Base-by-base conservation (phyloP, 2,329 filamentous ascomycete species). In the Periconia sp. region DNA sequence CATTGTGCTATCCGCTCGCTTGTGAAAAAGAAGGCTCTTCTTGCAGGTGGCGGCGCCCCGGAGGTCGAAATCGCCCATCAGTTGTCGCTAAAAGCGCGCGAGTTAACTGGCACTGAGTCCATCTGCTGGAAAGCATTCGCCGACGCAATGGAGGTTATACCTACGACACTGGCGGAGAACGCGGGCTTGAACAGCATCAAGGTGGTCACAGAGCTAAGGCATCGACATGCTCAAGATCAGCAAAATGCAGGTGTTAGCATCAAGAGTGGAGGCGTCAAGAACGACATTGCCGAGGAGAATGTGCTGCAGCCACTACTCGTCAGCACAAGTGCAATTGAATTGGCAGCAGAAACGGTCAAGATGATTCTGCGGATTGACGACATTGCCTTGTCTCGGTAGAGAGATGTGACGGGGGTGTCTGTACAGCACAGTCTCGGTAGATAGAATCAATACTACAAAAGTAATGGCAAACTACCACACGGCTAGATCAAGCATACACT, bases 81-180 rank as follows among this genome's bases (percentile, higher is more conserved):
- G 64, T 82, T 99, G 23, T 84, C 87, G 43, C 87, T 89, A 73
- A 87, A 89, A 66, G 84, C 92, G 7, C 88, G 92, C 56, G 85
- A 86, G 61, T 79, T 96, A 48, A 86, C 86, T 1, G 95, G 95
- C 48, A 96, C 94, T 4, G 94, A 99, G 72, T 85, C 91, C 26
- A 96, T 97, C 66, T 99, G 94, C 83, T 99, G 90, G 89, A 97
- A 96, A 77, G 92, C 92, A 1, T 99, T 99, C 66, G 94, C 95
- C 2, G 92, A 99, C 54, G 94, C 94, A 6, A 87, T 99, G 78
- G 94, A 99, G 75, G 89, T 99, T 29, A 89, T 99, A 40, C 94
- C 95, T 11, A 96, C 92, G 23, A 99, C 94, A 1, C 79, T 99
- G 57, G 95, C 94, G 0, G 94, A 99, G 77, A 99, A 99, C 62